phyloP scores from a whole-genome alignment of 345 rosid species.

The Boechera stricta region DNA sequence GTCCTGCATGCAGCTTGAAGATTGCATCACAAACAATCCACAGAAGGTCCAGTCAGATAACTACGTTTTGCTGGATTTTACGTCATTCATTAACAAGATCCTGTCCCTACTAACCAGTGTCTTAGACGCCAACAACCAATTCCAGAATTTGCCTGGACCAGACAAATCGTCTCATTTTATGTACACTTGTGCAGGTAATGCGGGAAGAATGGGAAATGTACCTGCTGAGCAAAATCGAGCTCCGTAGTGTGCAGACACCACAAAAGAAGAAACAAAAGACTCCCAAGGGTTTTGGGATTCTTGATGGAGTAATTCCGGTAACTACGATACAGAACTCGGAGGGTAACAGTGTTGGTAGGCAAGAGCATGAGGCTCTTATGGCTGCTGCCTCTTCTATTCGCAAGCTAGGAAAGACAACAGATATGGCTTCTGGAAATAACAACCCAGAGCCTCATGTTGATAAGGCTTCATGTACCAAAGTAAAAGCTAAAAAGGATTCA shows the following conservation, averaged over 20 bases:
- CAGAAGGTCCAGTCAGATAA: slow-evolving; percentile 60
- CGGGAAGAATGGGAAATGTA: slow-evolving; percentile 94
- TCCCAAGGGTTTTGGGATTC: slow-evolving; percentile 93
- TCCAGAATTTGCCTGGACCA: background rate
- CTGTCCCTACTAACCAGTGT: background rate
- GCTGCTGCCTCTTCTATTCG: slow-evolving; percentile 79
- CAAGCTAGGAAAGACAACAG: slow-evolving; percentile 51
- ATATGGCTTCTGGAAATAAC: slow-evolving; percentile 45
- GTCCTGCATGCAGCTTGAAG: slow-evolving; percentile 97
- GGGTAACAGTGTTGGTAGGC: slow-evolving; percentile 72
- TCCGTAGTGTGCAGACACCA: slow-evolving; percentile 66
- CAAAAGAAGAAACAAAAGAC: slow-evolving; percentile 77
- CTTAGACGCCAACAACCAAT: background rate
- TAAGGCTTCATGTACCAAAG: slow-evolving; percentile 50
- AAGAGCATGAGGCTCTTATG: slow-evolving; percentile 74
- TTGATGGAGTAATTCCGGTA: slow-evolving; percentile 82
- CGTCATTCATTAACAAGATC: slow-evolving; percentile 6
- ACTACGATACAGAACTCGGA: slow-evolving; percentile 67
- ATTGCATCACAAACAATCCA: slow-evolving; percentile 69
- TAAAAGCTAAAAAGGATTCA: slow-evolving; percentile 54
- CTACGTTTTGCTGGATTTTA: slow-evolving; percentile 10
- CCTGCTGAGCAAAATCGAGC: slow-evolving; percentile 81
- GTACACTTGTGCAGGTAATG: slow-evolving; percentile 67
- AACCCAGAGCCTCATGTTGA: slow-evolving; percentile 50
- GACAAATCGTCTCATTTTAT: background rate